phyloP scores from a whole-genome alignment of 1,284 basidiomycete species.

The Trichosporon sp. region DNA sequence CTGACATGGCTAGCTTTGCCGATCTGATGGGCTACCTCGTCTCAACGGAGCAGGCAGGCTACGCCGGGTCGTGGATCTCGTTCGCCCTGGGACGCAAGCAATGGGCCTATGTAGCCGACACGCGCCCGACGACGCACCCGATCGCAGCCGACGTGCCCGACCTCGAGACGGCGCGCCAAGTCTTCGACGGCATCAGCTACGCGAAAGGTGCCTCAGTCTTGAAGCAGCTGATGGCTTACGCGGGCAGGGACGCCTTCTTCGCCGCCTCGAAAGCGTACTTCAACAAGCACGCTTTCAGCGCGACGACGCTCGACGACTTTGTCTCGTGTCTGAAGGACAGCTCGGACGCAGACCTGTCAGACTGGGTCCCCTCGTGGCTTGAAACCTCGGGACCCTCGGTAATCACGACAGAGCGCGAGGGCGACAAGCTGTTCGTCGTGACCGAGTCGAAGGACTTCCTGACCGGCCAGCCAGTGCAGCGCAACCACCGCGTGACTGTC shows the following conservation, averaged over 20 bases:
- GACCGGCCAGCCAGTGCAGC: neutral
- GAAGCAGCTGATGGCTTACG: slow-evolving; percentile 13
- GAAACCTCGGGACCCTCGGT: slow-evolving; percentile 8
- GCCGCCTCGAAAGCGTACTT: slow-evolving; percentile 6
- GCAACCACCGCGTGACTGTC: slow-evolving; percentile 11
- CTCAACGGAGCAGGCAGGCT: slow-evolving; percentile 7
- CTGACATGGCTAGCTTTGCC: slow-evolving; percentile 2
- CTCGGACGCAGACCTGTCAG: slow-evolving; percentile 3
- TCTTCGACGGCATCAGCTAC: slow-evolving; percentile 12
- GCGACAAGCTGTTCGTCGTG: slow-evolving; percentile 6
- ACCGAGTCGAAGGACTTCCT: slow-evolving; percentile 6
- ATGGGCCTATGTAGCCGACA: slow-evolving; percentile 8
- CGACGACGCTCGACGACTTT: slow-evolving; percentile 9
- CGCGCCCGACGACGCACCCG: slow-evolving; percentile 7
- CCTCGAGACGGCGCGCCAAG: slow-evolving; percentile 13
- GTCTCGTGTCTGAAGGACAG: slow-evolving; percentile 5
- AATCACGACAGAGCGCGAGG: slow-evolving; percentile 8
- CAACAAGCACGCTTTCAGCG: slow-evolving; percentile 5
- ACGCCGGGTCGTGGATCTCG: neutral
- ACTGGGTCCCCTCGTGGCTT: slow-evolving; percentile 12
- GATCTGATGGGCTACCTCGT: slow-evolving; percentile 13
- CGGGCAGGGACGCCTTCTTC: slow-evolving; percentile 11
- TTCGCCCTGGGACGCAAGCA: slow-evolving; percentile 10
- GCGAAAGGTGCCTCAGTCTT: slow-evolving; percentile 10
- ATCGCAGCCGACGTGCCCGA: slow-evolving; percentile 11